Evolutionary conservation across 495 filamentous ascomycete species (phyloP).

Genomic region (Aspergillus hancockii): DNA sequence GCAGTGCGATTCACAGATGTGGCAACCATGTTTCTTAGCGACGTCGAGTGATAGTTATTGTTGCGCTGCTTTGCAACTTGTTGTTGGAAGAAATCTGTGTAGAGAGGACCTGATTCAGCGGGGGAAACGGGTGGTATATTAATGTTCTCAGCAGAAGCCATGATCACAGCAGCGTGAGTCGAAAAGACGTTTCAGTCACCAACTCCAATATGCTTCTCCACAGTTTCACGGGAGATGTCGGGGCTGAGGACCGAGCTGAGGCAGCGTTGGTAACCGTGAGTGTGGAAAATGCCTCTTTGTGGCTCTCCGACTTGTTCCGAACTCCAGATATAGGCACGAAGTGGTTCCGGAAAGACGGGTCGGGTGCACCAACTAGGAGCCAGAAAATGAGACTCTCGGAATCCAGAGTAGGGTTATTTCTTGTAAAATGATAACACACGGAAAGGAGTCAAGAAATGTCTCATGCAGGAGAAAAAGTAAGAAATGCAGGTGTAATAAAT

Average conservation of each 20-base stretch:
- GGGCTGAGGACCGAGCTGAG: constrained; percentile 40
- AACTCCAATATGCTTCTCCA: constrained; percentile 40
- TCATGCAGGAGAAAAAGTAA: constrained; percentile 15
- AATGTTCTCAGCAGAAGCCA: constrained; percentile 44
- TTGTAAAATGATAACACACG: constrained; percentile 7
- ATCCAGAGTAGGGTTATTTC: neutral
- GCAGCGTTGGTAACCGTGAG: constrained; percentile 35
- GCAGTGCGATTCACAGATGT: constrained; percentile 84
- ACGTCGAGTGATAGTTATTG: constrained; percentile 65
- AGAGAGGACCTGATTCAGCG: constrained; percentile 50
- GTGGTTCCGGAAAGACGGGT: constrained; percentile 32
- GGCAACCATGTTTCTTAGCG: constrained; percentile 66
- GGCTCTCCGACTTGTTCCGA: constrained; percentile 44
- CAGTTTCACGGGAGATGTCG: constrained; percentile 50
- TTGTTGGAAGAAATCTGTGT: constrained; percentile 60
- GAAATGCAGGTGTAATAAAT: constrained; percentile 6
- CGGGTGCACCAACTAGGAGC: constrained; percentile 26
- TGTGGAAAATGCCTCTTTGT: constrained; percentile 28
- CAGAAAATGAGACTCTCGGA: constrained; percentile 15
- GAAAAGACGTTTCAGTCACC: constrained; percentile 30
- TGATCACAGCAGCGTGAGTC: constrained; percentile 29
- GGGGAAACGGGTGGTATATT: constrained; percentile 49
- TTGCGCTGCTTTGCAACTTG: constrained; percentile 61
- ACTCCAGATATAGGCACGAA: constrained; percentile 43
- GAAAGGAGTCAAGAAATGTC: constrained; percentile 14